Conservation (phyloP, 331 rosid species). For the Pyracantha coccinea region DNA sequence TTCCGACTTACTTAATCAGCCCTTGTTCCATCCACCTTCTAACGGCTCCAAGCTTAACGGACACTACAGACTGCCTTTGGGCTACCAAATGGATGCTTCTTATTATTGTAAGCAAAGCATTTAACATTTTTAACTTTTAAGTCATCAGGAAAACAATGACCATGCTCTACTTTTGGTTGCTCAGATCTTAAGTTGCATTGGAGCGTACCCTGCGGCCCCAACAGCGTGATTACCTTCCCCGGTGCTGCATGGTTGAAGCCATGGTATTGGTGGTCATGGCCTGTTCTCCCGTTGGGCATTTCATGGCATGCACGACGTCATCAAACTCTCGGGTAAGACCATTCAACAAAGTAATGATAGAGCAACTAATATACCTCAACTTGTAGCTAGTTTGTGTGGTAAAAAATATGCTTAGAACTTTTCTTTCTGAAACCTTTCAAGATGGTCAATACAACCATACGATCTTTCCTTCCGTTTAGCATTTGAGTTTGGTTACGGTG, state of each 20-base stretch:
- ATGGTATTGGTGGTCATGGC: conserved; percentile 99
- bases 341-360: no score
- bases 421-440: background rate
- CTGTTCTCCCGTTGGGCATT: conserved; percentile 81
- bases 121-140: background rate
- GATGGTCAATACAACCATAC: background rate
- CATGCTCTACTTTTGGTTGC: background rate
- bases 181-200: conserved; percentile 69
- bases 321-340: conserved; percentile 63
- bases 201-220: conserved; percentile 92
- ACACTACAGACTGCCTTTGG: conserved; percentile 77
- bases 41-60: conserved; percentile 70
- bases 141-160: background rate
- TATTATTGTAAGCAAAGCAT: conserved; percentile 57
- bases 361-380: no score
- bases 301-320: conserved; percentile 71
- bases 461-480: no score
- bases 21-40: conserved; percentile 59
- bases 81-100: conserved; percentile 97
- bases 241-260: conserved; percentile 96
- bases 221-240: conserved; percentile 83
- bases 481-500: no score
- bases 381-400: no score
- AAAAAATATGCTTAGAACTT: background rate
- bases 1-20: conserved; percentile 68